These are phyloP conservation scores for Coemansia sp. DNA, from an alignment of 192 early-diverging fungal genomes.

Conservation along the genomic window DNA sequence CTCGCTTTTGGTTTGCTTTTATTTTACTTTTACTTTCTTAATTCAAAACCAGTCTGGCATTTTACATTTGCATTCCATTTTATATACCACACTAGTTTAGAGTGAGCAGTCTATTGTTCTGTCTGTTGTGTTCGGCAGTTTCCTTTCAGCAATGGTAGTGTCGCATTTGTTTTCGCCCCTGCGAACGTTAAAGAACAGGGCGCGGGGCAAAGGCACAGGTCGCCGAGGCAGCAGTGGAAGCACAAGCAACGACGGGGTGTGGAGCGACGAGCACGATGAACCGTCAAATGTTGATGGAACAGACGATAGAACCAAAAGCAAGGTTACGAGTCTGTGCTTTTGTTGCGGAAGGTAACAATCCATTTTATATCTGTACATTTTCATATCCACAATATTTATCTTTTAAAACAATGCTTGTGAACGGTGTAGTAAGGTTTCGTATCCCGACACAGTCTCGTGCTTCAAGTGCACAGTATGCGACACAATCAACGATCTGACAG, in stretches of 20 bases:
- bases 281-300: background rate
- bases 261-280: slow-evolving; percentile 7
- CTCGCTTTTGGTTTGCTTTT: too few species aligned
- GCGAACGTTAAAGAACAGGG: slow-evolving; percentile 47
- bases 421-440: slow-evolving; percentile 21
- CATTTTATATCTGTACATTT: background rate
- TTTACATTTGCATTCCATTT: slow-evolving; percentile 1
- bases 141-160: slow-evolving; percentile 30
- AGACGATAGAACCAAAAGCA: slow-evolving; percentile 5
- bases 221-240: slow-evolving; percentile 8
- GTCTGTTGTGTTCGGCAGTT: background rate
- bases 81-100: background rate
- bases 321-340: slow-evolving; percentile 31
- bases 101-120: too few species aligned
- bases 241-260: background rate
- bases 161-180: slow-evolving; percentile 50
- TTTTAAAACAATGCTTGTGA: background rate
- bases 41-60: background rate
- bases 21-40: too few species aligned
- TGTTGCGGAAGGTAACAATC: slow-evolving; percentile 34
- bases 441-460: slow-evolving; percentile 48
- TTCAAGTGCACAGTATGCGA: slow-evolving; percentile 93
- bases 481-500: slow-evolving; percentile 70
- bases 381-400: background rate
- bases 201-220: slow-evolving; percentile 11